Evolutionary conservation across 495 filamentous ascomycete genomes (phyloP).

Genomic region (Hypomontagnella submonticulosa): DNA sequence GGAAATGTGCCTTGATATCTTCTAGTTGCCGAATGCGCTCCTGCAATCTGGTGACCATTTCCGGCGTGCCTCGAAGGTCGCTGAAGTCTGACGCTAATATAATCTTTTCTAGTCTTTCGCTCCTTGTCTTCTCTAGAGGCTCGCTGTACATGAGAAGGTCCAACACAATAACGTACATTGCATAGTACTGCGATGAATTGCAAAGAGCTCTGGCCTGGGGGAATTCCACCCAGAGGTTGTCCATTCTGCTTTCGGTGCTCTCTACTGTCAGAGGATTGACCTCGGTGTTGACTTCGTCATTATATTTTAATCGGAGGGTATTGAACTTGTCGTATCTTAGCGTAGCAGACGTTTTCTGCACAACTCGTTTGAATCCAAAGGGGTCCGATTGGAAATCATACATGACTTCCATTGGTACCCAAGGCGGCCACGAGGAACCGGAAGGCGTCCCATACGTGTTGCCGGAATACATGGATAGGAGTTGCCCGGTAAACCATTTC

Average conservation of each 20-base stretch:
- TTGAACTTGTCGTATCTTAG: constrained; percentile 98
- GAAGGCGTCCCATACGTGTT: constrained; percentile 89
- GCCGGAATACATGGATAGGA: constrained; percentile 91
- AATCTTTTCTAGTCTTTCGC: constrained; percentile 94
- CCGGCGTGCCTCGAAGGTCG: constrained; percentile 90
- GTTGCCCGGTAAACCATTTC: constrained; percentile 80
- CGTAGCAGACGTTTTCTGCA: constrained; percentile 92
- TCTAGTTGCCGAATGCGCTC: constrained; percentile 92
- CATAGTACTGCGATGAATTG: constrained; percentile 95
- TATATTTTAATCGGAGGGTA: constrained; percentile 95
- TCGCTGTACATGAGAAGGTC: constrained; percentile 95
- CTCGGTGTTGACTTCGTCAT: constrained; percentile 83
- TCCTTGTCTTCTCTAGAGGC: constrained; percentile 93
- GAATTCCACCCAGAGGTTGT: constrained; percentile 96
- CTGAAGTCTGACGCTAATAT: constrained; percentile 99
- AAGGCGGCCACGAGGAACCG: constrained; percentile 92
- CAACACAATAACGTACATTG: constrained; percentile 95
- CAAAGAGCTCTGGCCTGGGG: constrained; percentile 91
- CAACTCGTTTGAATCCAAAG: constrained; percentile 94
- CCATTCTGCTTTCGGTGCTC: constrained; percentile 80
- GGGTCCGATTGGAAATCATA: constrained; percentile 93
- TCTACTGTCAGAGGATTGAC: constrained; percentile 54
- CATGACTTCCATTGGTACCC: constrained; percentile 98
- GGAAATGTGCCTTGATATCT: constrained; percentile 96
- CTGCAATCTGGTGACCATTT: constrained; percentile 92